These are phyloP conservation scores for Penicillium sp. DNA, from an alignment of 2,329 filamentous ascomycete species.

Conservation along the genomic window DNA sequence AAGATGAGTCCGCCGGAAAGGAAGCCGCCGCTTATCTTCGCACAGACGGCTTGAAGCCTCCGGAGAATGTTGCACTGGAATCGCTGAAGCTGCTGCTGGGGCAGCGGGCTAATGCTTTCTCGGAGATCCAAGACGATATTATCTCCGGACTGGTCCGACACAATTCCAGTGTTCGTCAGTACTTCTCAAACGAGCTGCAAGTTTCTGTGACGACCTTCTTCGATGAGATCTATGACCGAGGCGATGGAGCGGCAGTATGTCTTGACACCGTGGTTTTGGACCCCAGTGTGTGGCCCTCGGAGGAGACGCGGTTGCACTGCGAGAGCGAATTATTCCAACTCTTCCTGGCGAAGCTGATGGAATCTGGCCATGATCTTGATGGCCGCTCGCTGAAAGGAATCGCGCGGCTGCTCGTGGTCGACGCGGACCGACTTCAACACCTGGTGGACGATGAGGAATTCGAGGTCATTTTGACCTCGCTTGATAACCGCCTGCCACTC, in stretches of 20 bases:
- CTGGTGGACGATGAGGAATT: conserved; percentile 68
- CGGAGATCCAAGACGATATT: conserved; percentile 47
- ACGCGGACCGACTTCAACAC: conserved; percentile 50
- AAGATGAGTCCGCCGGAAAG: conserved; percentile 46
- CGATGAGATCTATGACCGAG: conserved; percentile 50
- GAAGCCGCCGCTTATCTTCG: conserved; percentile 46
- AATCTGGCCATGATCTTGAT: conserved; percentile 75
- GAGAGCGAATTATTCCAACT: conserved; percentile 57
- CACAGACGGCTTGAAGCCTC: conserved; percentile 45
- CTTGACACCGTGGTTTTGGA: conserved; percentile 49
- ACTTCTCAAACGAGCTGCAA: conserved; percentile 45
- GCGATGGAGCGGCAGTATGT: conserved; percentile 48
- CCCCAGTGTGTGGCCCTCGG: conserved; percentile 46
- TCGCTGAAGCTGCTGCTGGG: conserved; percentile 46
- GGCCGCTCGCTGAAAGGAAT: conserved; percentile 62
- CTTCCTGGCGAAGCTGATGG: conserved; percentile 84
- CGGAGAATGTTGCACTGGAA: conserved; percentile 44
- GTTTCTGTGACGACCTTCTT: conserved; percentile 49
- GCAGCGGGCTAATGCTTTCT: conserved; percentile 36
- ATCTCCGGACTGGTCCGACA: conserved; percentile 48
- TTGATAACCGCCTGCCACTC: conserved; percentile 78
- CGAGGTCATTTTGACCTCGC: conserved; percentile 80
- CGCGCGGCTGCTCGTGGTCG: conserved; percentile 58
- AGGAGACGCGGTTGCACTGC: conserved; percentile 44
- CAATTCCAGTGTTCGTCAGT: conserved; percentile 43